phyloP scores from a whole-genome alignment of 306 rosid genomes.

The Ormosia emarginata region DNA sequence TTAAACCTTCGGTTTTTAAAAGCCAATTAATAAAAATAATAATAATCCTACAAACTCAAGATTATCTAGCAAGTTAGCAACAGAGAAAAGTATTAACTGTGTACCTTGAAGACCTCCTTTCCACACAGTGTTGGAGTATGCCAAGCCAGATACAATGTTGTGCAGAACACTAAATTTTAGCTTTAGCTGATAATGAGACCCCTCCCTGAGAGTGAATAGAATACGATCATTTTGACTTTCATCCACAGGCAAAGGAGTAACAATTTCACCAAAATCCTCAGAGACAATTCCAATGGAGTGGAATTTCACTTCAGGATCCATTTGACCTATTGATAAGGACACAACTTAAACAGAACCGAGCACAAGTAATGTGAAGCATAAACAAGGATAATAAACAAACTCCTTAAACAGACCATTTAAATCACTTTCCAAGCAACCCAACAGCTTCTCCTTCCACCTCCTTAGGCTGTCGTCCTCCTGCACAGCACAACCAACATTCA shows the following conservation, averaged over 20 bases:
- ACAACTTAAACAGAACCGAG: constrained; percentile 15
- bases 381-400: constrained; percentile 1
- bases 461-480: constrained; percentile 97
- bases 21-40: neutral
- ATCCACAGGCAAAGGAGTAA: constrained; percentile 44
- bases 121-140: constrained; percentile 88
- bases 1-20: neutral
- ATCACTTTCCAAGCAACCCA: constrained; percentile 88
- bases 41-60: neutral
- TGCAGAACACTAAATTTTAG: constrained; percentile 72
- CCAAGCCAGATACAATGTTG: constrained; percentile 91
- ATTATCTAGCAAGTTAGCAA: neutral
- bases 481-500: constrained; percentile 20
- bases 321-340: constrained; percentile 37
- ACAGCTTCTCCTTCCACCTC: constrained; percentile 97
- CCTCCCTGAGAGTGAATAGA: constrained; percentile 74
- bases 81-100: neutral
- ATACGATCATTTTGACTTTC: constrained; percentile 40
- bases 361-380: neutral
- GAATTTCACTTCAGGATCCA: constrained; percentile 88
- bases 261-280: constrained; percentile 51
- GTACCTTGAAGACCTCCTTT: constrained; percentile 84
- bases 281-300: constrained; percentile 59
- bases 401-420: constrained; percentile 55
- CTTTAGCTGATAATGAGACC: constrained; percentile 74